Percentiles rank a stretch among this genome's conserved stretches.
These are phyloP conservation scores for Chaetomiaceae sp. DNA, from an alignment of 2,329 filamentous ascomycete species.

Conservation along the genomic window DNA sequence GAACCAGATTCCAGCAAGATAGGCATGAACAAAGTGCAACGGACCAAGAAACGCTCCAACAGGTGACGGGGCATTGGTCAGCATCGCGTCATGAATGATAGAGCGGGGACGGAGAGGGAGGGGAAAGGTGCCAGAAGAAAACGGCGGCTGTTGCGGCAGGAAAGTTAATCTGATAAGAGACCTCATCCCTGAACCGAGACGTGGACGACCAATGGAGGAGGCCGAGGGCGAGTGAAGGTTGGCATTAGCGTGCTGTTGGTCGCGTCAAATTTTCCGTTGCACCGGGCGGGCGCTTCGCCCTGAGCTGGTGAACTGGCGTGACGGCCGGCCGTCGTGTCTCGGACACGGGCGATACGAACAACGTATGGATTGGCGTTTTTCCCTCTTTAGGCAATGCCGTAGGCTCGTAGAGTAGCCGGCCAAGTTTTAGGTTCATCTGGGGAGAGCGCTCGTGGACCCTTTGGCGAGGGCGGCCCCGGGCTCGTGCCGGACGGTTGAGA, in stretches of 20 bases:
- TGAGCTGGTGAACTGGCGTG: background rate
- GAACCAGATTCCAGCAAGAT: background rate
- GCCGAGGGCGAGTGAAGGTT: background rate
- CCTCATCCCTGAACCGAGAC: constrained; percentile 5
- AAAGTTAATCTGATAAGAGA: constrained; percentile 1
- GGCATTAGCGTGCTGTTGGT: constrained; percentile 4
- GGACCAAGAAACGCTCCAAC: background rate
- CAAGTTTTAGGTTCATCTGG: background rate
- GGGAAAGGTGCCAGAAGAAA: background rate
- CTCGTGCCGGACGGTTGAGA: constrained; percentile 4
- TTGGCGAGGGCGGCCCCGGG: background rate
- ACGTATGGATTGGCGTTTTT: background rate
- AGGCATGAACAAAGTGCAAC: background rate
- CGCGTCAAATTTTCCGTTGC: background rate
- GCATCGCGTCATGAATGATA: constrained; percentile 4
- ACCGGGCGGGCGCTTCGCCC: too few species aligned
- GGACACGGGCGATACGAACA: background rate
- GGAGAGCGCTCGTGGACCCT: background rate
- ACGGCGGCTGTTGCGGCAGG: constrained; percentile 9
- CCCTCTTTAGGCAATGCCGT: constrained; percentile 3
- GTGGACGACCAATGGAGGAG: constrained; percentile 4
- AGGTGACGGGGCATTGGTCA: background rate
- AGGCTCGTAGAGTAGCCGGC: background rate
- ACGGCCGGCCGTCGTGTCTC: background rate
- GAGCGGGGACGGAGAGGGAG: background rate